Base-by-base conservation (phyloP, 2,329 filamentous ascomycete species). In the Colletotrichum chrysophilum region DNA sequence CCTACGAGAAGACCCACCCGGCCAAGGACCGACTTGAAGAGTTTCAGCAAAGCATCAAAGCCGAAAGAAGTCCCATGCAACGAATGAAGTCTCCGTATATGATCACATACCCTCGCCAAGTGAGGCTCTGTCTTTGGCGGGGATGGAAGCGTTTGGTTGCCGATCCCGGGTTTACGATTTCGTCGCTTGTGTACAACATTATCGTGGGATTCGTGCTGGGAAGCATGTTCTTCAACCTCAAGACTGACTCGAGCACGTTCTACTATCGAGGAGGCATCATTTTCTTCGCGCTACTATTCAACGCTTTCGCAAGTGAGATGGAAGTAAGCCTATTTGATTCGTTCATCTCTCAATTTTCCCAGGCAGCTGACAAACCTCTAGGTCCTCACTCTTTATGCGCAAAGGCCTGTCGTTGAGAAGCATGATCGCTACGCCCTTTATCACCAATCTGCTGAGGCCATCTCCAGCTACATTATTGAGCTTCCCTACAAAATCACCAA, bases 71-170 rank as follows among this genome's bases (percentile, higher is more conserved):
- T 83, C 93, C 91, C 58, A 88, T 91, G 34, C 64, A 75, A 9
- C 87, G 88, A 4, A 89, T 91, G 77, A 90, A 90, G 75, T 93
- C 91, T 1, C 88, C 88, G 5, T 94, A 93, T 81, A 94, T 91
- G 0, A 89, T 94, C 62, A 92, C 90, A 21, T 91, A 93, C 78
- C 82, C 87, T n/a, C 86, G 89, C 7, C 93, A 94, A 82, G 90
- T 94, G 9, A 82, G 87, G 43, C 88, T 89, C n/a, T 78, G 90
- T 84, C 91, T 91, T 5, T 86, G 89, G 77, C 88, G 93, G 66
- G 92, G 94, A 80, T 91, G 93, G 76, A 93, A 91, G 90, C 87
- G 94, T 7, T 86, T 93, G 6, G 88, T 89, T 83, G 92, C 92
- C 38, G 92, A 94, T 80, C 91, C 88, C 72, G 90, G 90, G 1